Conservation (phyloP, 2,329 filamentous ascomycete species). For the Talaromyces marneffei region DNA sequence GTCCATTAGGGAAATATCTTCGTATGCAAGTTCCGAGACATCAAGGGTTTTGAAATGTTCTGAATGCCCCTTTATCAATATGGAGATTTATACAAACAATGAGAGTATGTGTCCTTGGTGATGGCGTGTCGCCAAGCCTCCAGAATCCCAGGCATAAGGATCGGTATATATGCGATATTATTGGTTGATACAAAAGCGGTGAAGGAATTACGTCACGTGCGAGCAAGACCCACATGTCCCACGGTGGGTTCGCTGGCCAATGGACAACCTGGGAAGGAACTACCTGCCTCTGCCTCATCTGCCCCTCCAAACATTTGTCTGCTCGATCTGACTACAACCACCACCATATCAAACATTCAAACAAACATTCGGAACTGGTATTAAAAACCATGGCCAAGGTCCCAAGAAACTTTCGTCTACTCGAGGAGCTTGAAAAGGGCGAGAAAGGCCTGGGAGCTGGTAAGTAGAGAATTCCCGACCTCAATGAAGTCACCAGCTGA, state of each 20-base stretch:
- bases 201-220: slow-evolving; percentile 1
- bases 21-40: not conserved
- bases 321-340: not conserved
- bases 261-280: slow-evolving; percentile 2
- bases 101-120: slow-evolving; percentile 13
- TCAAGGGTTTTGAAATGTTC: not conserved
- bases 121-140: slow-evolving; percentile 5
- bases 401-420: slow-evolving; percentile 89
- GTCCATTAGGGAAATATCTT: not conserved
- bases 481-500: not conserved
- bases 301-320: slow-evolving; percentile 13
- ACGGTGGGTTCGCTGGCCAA: not conserved
- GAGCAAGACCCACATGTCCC: not conserved
- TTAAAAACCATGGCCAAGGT: slow-evolving; percentile 59
- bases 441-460: slow-evolving; percentile 94
- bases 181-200: not conserved
- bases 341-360: not conserved
- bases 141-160: not conserved
- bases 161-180: not conserved
- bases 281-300: not conserved
- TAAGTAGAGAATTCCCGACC: slow-evolving; percentile 19
- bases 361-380: not conserved
- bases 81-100: not conserved
- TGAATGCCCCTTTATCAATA: not conserved
- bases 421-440: slow-evolving; percentile 97